Evolutionary conservation across 1,139 yeast genomes (phyloP).

Genomic region (Candida buenavistaensis): DNA sequence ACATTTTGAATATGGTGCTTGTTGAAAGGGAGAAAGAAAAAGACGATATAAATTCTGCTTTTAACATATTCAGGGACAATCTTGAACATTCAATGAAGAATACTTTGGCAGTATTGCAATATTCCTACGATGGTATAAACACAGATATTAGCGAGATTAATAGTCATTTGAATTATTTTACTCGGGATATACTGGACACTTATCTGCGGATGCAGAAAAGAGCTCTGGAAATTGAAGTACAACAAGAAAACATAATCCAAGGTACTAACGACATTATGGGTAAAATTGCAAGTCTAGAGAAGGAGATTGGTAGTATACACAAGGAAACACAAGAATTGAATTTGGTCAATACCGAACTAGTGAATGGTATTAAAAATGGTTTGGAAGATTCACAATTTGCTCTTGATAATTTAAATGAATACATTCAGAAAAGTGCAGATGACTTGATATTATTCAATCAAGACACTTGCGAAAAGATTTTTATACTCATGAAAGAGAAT

Average conservation of each 20-base stretch:
- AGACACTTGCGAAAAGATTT: no score
- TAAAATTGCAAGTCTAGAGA: slow-evolving; percentile 6
- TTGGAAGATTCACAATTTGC: no score
- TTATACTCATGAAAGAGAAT: no score
- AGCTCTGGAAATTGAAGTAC: slow-evolving; percentile 2
- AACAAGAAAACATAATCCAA: slow-evolving; percentile 6
- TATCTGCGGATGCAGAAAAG: slow-evolving; percentile 3
- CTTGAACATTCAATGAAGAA: slow-evolving; percentile 16
- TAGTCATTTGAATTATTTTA: slow-evolving; percentile 12
- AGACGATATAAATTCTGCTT: slow-evolving; percentile 12
- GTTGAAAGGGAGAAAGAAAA: slow-evolving; percentile 7
- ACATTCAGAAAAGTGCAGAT: no score
- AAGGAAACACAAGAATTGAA: neutral
- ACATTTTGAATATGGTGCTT: slow-evolving; percentile 12
- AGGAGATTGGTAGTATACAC: neutral
- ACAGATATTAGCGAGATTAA: slow-evolving; percentile 13
- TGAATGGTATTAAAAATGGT: slow-evolving; percentile 1
- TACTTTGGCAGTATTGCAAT: slow-evolving; percentile 10
- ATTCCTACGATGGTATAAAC: slow-evolving; percentile 12
- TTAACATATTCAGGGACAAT: slow-evolving; percentile 14
- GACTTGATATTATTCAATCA: no score
- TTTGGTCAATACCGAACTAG: neutral
- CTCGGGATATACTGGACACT: slow-evolving; percentile 8
- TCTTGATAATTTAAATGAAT: no score
- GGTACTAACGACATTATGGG: slow-evolving; percentile 2